A percentile compares a stretch with the other conserved stretches of the same genome.
These are phyloP conservation scores for Cardamine chenopodiifolia DNA, from an alignment of 345 rosid species.

Conservation along the genomic window DNA sequence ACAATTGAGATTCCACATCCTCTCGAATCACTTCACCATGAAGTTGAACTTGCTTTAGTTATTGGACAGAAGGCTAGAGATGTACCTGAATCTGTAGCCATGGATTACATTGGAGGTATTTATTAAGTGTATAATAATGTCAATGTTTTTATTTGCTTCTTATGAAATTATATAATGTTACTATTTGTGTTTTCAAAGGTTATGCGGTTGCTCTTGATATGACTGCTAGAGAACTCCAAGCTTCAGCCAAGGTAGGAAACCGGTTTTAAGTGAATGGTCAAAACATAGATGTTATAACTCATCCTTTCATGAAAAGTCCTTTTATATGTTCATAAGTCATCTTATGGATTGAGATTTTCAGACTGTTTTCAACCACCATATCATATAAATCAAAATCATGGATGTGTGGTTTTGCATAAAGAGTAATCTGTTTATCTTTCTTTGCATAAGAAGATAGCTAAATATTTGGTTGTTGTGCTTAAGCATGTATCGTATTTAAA, in stretches of 20 bases:
- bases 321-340: background rate
- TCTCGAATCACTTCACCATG: constrained; percentile 73
- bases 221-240: constrained; percentile 94
- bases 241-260: constrained; percentile 69
- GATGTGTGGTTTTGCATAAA: background rate
- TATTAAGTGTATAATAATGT: background rate
- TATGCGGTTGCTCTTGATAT: constrained; percentile 98
- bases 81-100: constrained; percentile 71
- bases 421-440: too few relatives aligned
- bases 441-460: too few relatives aligned
- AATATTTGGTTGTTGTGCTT: background rate
- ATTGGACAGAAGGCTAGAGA: constrained; percentile 79
- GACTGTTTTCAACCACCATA: background rate
- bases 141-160: background rate
- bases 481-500: background rate
- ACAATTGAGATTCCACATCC: constrained; percentile 88
- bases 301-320: background rate
- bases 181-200: constrained; percentile 40
- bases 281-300: background rate
- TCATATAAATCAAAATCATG: background rate
- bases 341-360: background rate
- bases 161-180: constrained; percentile 1
- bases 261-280: background rate
- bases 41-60: constrained; percentile 93
- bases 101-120: constrained; percentile 90